Base-by-base conservation (phyloP, 1,139 yeast genomes). In the Hemisphaericaspora lyxosophila region DNA sequence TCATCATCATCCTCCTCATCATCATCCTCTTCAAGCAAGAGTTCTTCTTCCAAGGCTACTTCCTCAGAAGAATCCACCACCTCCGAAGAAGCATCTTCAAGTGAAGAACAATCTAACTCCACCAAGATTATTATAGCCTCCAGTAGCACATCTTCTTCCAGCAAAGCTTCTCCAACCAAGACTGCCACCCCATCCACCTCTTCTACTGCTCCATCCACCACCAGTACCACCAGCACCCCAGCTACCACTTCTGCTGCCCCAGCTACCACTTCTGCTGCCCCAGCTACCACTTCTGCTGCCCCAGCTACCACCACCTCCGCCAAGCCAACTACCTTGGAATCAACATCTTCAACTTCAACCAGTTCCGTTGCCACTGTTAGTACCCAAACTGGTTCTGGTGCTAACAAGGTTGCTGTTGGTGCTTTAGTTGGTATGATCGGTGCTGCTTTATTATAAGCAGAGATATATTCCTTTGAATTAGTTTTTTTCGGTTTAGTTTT, bases 391-490 rank as follows among this genome's bases (percentile, higher is more conserved):
- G 33, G 20, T 26, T 52, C 41, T 39, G 64, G 59, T 50, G 66
- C 67, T 50, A 50, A 51, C 36, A 70, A 73, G 36, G 58, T 73
- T 41, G 64, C 77, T 26, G 56, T 74, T 36, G 82, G 81, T 41
- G 60, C 60, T 36, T 46, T 55, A 40, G 54, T 71, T 39, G 82
- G 80, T 55, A 61, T 76, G 40, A 59, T 73, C 26, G 67, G 70
- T 49, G 78, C 77, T 48, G 75, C 76, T 47, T 66, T 76, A 47
- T 59, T 75, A 46, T 73, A 64, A 46, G 42, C 36, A 14, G 9
- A 14, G 12, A 8, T 11, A 26, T 25, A 12, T 8, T 13, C 8
- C 14, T 15, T 28, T 28, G 3, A 5, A 17, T 28, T 17, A 14
- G 29, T 14, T 26, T 7, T 26, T 26, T 15, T 6, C 12, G 13